Evolutionary conservation across 2,329 filamentous ascomycete species (phyloP), one percentile per base, ranked within the genome.

Genomic region (Fusarium sp.): DNA sequence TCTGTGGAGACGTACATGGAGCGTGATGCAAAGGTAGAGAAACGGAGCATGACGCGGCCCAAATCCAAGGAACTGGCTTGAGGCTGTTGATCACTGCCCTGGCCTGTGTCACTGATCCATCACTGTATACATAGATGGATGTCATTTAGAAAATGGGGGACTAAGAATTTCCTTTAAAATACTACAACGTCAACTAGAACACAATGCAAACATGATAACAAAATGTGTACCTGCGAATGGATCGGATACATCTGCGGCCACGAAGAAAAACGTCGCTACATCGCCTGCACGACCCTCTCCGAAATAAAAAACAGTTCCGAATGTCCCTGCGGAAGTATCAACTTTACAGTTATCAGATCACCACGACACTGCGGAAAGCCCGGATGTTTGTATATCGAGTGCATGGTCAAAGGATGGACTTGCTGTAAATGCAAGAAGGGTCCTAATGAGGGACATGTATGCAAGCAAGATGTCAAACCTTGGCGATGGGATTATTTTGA

Each of bases 1-100:
- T 79, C 78, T 18, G 58, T 75, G 44, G 76, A 81, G 57, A 79
- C 66, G 28, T 84, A 75, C 58, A 83, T 79, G 79, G 60, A 79
- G 30, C 75, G 74, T 70, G 71, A 74, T 34, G 62, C 67, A 53
- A 70, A 57, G 55, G 41, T 53, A 16, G 43, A 59, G 43, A 43
- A 65, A 31, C 55, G 44, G 45, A 53, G 44, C 53, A 55, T 68
- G 48, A 62, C 56, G 57, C 52, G 39, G 62, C 48, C 48, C 21
- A 31, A 45, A 53, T 62, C 53, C 62, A 53, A 45, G 49, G 45
- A 69, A 48, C 12, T 49, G 8, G 54, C 62, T 21, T 65, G 26
- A 31, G 51, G 21, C 28, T 30, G 41, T 67, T 66, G 45, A 61
- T 58, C 62, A 43, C 41, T 44, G 49, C 28, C 34, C 37, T 41